These are phyloP conservation scores for Vigna angularis DNA, from an alignment of 306 rosid genomes.

Conservation along the genomic window DNA sequence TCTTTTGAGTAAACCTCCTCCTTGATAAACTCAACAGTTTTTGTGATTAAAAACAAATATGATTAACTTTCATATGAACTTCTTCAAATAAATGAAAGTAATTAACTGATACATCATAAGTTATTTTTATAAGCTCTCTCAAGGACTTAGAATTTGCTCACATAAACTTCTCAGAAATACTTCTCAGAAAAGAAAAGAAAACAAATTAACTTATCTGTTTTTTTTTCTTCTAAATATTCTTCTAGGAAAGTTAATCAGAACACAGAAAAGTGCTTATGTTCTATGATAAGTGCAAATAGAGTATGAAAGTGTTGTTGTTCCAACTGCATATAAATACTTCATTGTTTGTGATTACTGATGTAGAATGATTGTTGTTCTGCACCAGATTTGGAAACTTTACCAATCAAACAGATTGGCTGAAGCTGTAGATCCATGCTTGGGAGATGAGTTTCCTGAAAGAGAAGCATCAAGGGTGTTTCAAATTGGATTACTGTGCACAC, in stretches of 20 bases:
- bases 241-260: no score
- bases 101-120: neutral
- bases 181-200: no score
- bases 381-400: slow-evolving; percentile 20
- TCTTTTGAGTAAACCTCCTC: no score
- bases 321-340: neutral
- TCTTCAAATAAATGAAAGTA: neutral
- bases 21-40: no score
- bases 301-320: neutral
- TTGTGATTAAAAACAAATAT: neutral
- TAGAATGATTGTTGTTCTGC: slow-evolving; percentile 3
- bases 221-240: no score
- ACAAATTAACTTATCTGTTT: no score
- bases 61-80: neutral
- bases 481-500: slow-evolving; percentile 28
- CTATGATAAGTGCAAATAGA: neutral
- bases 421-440: slow-evolving; percentile 33
- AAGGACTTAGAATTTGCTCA: no score
- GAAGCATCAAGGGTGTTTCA: slow-evolving; percentile 26
- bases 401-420: slow-evolving; percentile 17
- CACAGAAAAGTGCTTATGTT: neutral
- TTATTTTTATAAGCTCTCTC: neutral
- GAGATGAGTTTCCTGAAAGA: neutral
- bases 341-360: slow-evolving; percentile 6
- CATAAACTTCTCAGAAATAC: no score